A percentile compares a stretch with the other conserved stretches of the same genome.
These are phyloP conservation scores for Phoma sp. DNA, from an alignment of 2,329 filamentous ascomycete genomes.

Conservation along the genomic window DNA sequence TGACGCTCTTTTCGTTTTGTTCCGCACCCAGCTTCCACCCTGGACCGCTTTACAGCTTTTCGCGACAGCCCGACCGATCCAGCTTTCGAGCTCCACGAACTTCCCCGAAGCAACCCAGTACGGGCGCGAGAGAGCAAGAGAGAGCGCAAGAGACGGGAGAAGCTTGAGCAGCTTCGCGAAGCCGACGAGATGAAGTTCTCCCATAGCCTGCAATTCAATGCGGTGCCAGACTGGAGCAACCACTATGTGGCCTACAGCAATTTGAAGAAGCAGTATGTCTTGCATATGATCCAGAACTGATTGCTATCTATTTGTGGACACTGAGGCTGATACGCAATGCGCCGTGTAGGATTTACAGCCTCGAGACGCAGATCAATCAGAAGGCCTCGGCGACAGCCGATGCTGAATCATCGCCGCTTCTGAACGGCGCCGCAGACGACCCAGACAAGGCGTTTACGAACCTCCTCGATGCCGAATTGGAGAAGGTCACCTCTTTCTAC, in stretches of 20 bases:
- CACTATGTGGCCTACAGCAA: conserved; percentile 99
- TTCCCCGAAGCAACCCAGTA: conserved; percentile 14
- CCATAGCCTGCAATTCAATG: conserved; percentile 98
- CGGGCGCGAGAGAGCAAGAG: conserved; percentile 29
- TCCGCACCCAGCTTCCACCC: conserved; percentile 25
- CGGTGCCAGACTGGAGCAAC: conserved; percentile 98
- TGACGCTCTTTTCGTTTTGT: conserved; percentile 12
- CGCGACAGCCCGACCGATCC: conserved; percentile 27
- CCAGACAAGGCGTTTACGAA: conserved; percentile 82
- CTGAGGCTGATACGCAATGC: conserved; percentile 30
- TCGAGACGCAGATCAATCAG: conserved; percentile 83
- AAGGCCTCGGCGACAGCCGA: conserved; percentile 62
- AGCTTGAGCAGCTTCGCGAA: conserved; percentile 73
- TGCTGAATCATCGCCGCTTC: conserved; percentile 82
- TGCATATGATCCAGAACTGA: not conserved
- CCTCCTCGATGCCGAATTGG: conserved; percentile 84
- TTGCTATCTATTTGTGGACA: not conserved
- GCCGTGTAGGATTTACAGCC: conserved; percentile 78
- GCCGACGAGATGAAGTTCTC: conserved; percentile 98
- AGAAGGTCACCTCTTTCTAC: conserved; percentile 94
- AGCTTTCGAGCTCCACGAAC: conserved; percentile 43
- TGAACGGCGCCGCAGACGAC: conserved; percentile 67
- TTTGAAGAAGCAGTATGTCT: conserved; percentile 89
- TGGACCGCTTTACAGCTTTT: conserved; percentile 32
- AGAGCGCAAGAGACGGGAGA: conserved; percentile 61